Base-by-base conservation (phyloP, 108 stramenopile species). In the Nitzschia sp. region DNA sequence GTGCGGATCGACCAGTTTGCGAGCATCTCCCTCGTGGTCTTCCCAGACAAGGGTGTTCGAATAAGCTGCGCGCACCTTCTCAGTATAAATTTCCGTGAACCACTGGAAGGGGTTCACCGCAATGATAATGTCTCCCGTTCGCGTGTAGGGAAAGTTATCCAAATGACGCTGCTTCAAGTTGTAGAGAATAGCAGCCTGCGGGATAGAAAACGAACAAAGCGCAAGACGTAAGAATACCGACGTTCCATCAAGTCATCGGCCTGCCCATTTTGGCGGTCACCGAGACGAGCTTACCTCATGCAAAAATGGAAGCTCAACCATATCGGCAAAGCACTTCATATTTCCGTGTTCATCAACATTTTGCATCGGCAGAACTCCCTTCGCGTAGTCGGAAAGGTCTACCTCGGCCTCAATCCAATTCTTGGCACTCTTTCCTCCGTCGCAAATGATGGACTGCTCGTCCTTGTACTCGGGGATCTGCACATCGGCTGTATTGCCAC, bases 31-130 rank as follows among this genome's bases (percentile, higher is more conserved):
- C 22, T 71, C 70, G 27, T 78, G 70, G 2, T 71, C 53, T 28
- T 78, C 68, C 68, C 68, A 91, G 25, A 94, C 87, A 27, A 91
- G 75, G 26, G 69, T 81, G 28, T 83, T 79, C 45, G 89, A 79
- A 56, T 91, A 94, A 31, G 75, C 66, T 8, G 64, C 65, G 35
- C 86, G 85, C 17, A 78, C 74, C 45, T 88, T 79, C 45, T 85
- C 85, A 1, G 90, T 85, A 55, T 94, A 94, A 48, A 94, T 73
- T 1, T 81, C 74, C 19, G 76, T 58, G 56, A 91, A 88, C 93
- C 93, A 94, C 57, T 81, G 76, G 78, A 96, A 98, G n/a, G 97
- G 97, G 72, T 98, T 98, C 45, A 97, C 83, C 5, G 97, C 97
- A 46, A 98, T 91, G 48, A 97, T 74, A 68, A 98, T 95, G 58